Evolutionary conservation across 192 early-diverging fungal genomes (phyloP), one percentile per base, ranked within the genome.

Genomic region (Chytriomyces sp.): DNA sequence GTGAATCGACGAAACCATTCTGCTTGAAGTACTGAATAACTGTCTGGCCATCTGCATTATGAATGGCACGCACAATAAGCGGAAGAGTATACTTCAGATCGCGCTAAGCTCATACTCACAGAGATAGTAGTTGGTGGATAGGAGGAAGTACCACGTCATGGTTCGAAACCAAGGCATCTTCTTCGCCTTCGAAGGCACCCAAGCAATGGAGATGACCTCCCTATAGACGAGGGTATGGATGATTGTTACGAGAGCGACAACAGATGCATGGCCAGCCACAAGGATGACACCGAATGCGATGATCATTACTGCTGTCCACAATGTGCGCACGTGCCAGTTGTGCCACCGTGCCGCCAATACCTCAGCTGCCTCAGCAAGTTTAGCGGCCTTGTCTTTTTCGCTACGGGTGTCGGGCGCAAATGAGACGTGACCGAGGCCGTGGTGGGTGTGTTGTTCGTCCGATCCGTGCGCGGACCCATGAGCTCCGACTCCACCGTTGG

Each of bases 71-170:
- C 19, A 3, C 3, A 37, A n/a, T n/a, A n/a, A n/a, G n/a, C n/a
- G n/a, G n/a, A 58, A 3, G 56, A 28, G 14, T 14, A 58, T 28
- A 49, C 17, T 49, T 49, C 14, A 49, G 22, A 49, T n/a, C 1
- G 37, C 30, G n/a, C 19, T 37, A 36, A 39, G 2, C 3, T 7
- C 64, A 38, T 10, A 68, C 65, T 68, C 52, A 68, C 65, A 74
- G 57, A 98, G 82, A 70, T 93, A 98, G 79, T 95, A 98, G 76
- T 94, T 92, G 41, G 93, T 94, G 40, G 89, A 89, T 57, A 89
- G 76, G 64, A 98, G 77, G 74, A 96, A 97, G 80, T 96, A 97
- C 91, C 93, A 96, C 77, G 94, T 94, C 87, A 96, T 84, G 5
- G 93, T 89, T 34, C 77, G 39, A 75, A 93, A 91, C 95, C 95